Percentiles rank a stretch among this genome's conserved stretches.
These are phyloP conservation scores for Penicillium parvum DNA, from an alignment of 495 filamentous ascomycete genomes.

Conservation along the genomic window DNA sequence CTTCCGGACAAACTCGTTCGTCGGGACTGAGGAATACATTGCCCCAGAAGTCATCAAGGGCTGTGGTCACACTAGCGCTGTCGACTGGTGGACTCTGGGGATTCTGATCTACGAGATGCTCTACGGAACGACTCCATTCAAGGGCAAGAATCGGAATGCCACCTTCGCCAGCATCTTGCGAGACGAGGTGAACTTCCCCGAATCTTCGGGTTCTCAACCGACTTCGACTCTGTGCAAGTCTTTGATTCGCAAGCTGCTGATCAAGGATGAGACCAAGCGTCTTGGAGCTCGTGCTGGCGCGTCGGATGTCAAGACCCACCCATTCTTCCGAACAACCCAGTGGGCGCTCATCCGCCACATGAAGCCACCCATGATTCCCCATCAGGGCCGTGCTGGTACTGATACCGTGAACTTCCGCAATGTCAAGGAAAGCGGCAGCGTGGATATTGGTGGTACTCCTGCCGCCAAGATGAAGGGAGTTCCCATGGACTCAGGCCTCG, in stretches of 20 bases:
- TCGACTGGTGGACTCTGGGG: slow-evolving; percentile 98
- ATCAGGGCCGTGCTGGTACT: slow-evolving; percentile 76
- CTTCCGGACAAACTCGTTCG: slow-evolving; percentile 97
- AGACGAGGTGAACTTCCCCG: slow-evolving; percentile 92
- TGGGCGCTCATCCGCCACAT: slow-evolving; percentile 96
- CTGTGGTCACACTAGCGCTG: slow-evolving; percentile 94
- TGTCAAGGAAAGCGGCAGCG: slow-evolving; percentile 93
- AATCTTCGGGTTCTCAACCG: slow-evolving; percentile 75
- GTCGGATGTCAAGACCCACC: slow-evolving; percentile 92
- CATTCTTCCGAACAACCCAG: slow-evolving; percentile 92
- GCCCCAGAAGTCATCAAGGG: slow-evolving; percentile 98
- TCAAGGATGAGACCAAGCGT: slow-evolving; percentile 95
- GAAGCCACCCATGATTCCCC: slow-evolving; percentile 97
- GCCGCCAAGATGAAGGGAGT: slow-evolving; percentile 66
- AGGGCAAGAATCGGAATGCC: slow-evolving; percentile 96
- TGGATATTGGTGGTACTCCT: slow-evolving; percentile 70
- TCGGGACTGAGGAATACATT: slow-evolving; percentile 98
- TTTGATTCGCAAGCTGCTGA: slow-evolving; percentile 90
- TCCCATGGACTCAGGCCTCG: slow-evolving; percentile 76
- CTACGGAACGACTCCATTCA: slow-evolving; percentile 98
- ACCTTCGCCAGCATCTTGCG: slow-evolving; percentile 96
- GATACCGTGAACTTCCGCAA: slow-evolving; percentile 97
- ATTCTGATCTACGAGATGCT: slow-evolving; percentile 98
- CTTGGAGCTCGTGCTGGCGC: slow-evolving; percentile 93
- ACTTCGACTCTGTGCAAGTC: slow-evolving; percentile 95